phyloP scores from a whole-genome alignment of 495 filamentous ascomycete genomes.

The Hypoxylon lienhwacheense region DNA sequence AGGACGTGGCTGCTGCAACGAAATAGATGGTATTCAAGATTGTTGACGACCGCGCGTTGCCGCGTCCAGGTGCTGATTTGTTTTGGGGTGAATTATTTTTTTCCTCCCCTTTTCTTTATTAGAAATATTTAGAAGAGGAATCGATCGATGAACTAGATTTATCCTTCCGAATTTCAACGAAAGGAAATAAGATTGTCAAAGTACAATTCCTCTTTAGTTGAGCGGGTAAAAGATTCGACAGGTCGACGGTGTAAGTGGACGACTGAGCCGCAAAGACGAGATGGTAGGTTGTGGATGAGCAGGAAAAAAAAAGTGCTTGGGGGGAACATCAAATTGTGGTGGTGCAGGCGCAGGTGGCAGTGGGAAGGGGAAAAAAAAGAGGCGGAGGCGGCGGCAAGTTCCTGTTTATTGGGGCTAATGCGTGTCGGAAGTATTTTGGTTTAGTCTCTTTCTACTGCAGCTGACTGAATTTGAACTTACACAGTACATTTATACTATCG shows the following conservation, averaged over 20 bases:
- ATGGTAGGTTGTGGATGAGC: constrained; percentile 41
- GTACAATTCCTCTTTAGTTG: constrained; percentile 20
- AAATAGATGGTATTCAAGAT: constrained; percentile 36
- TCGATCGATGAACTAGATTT: constrained; percentile 2
- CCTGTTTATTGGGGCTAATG: constrained; percentile 35
- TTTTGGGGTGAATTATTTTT: constrained; percentile 5
- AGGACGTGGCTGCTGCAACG: constrained; percentile 50
- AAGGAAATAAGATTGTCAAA: not conserved
- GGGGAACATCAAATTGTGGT: constrained; percentile 40
- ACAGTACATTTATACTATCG: too few species aligned
- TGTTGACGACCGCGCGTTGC: constrained; percentile 34
- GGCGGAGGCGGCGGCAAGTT: constrained; percentile 34
- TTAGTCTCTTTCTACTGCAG: too few species aligned
- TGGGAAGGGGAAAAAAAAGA: constrained; percentile 39
- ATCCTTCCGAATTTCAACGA: not conserved
- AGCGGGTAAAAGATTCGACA: constrained; percentile 16
- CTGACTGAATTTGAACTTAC: too few species aligned
- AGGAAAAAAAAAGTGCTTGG: constrained; percentile 39
- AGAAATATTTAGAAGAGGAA: constrained; percentile 5
- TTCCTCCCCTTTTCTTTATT: constrained; percentile 5
- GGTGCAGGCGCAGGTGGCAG: constrained; percentile 40
- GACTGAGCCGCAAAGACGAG: constrained; percentile 43
- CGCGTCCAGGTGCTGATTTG: constrained; percentile 28
- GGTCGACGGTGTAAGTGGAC: constrained; percentile 36
- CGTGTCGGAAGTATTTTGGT: constrained; percentile 35